Conservation (phyloP, 202 grass and related monocot species). For the Zoysia matrella region DNA sequence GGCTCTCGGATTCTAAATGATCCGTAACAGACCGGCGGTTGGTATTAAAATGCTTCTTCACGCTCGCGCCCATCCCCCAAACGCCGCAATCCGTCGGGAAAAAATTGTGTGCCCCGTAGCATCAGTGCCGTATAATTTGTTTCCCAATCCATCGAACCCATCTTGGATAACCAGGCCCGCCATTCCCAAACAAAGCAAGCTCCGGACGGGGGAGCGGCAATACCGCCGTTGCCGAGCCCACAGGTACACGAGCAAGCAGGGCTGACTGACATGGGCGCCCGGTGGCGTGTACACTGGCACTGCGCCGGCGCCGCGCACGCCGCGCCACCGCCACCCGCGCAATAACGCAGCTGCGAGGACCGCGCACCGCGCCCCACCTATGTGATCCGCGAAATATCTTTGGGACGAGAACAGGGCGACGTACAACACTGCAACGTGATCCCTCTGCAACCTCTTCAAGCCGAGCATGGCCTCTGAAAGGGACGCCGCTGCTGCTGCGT, state of each 20-base stretch:
- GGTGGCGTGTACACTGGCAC: neutral
- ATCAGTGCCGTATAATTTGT: no score
- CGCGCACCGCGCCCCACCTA: neutral
- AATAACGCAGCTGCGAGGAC: neutral
- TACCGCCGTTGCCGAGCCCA: conserved; percentile 35
- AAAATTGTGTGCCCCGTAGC: no score
- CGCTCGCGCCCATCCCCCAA: neutral
- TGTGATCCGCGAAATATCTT: conserved; percentile 5
- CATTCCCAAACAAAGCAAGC: neutral
- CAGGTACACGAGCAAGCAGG: neutral
- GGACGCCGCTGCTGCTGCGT: neutral
- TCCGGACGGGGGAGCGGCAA: neutral
- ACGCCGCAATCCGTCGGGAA: conserved; percentile 3
- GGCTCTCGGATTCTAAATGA: neutral
- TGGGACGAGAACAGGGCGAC: neutral
- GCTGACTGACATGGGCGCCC: conserved; percentile 15
- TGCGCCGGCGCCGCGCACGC: neutral
- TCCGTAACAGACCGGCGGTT: neutral
- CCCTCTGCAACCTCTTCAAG: neutral
- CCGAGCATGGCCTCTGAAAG: conserved; percentile 29
- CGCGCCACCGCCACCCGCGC: neutral
- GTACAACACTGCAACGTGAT: neutral
- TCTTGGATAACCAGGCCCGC: neutral
- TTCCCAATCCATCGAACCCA: no score
- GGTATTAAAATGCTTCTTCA: neutral